Conservation (phyloP, 202 grass and related monocot species). For the Schoenoplectus triqueter region DNA sequence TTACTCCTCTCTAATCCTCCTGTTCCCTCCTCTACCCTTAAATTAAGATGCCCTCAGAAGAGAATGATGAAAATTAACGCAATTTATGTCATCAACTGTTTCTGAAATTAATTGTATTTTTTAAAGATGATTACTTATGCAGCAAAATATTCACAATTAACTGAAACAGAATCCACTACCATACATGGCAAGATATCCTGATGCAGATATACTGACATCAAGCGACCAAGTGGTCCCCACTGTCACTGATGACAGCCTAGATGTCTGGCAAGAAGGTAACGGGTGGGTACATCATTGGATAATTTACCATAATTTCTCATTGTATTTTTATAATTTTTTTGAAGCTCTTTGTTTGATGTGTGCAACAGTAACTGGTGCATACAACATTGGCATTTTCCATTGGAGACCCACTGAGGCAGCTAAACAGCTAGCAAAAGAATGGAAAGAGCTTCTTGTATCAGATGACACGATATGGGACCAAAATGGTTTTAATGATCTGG, state of each 20-base stretch:
- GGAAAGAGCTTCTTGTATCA: conserved; percentile 79
- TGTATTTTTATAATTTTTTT: not conserved
- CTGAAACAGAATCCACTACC: conserved; percentile 70
- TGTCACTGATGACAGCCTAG: conserved; percentile 91
- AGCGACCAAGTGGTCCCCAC: conserved; percentile 95
- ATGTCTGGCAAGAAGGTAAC: conserved; percentile 89
- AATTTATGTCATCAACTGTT: conserved; percentile 6
- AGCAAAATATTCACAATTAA: conserved; percentile 30
- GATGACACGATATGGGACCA: conserved; percentile 95
- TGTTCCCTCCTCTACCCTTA: not conserved
- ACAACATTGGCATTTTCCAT: conserved; percentile 97
- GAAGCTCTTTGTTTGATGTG: conserved; percentile 23
- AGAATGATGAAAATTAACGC: not conserved
- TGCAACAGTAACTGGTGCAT: conserved; percentile 80
- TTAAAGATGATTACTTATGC: not conserved
- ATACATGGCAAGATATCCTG: conserved; percentile 81
- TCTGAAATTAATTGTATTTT: conserved; percentile 8
- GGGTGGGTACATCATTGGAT: conserved; percentile 15
- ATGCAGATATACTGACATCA: conserved; percentile 90
- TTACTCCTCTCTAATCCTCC: too few relatives aligned
- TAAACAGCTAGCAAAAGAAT: conserved; percentile 90
- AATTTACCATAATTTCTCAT: not conserved
- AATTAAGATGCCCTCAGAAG: not conserved
- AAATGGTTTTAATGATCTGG: conserved; percentile 88
- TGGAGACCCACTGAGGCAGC: conserved; percentile 85